Percentiles rank a stretch among this genome's conserved stretches.
phyloP scores from a whole-genome alignment of 306 rosid species.

The Crataegus laevigata region DNA sequence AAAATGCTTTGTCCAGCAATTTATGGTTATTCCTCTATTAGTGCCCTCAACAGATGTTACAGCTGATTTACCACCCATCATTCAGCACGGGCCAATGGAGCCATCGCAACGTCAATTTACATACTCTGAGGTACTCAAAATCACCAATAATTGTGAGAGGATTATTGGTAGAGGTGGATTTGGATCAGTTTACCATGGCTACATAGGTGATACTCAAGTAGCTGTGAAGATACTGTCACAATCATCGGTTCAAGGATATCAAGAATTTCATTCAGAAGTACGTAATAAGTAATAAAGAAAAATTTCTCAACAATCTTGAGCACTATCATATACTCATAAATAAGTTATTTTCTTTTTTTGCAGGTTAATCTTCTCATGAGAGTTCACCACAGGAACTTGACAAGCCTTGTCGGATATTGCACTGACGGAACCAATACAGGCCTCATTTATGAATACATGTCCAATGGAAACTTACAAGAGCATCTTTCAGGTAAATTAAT shows the following conservation, averaged over 20 bases:
- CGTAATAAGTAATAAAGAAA: neutral
- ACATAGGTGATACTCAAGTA: slow-evolving; percentile 21
- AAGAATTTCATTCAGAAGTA: slow-evolving; percentile 38
- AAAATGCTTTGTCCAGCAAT: neutral
- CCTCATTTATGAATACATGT: slow-evolving; percentile 30
- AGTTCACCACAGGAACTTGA: slow-evolving; percentile 48
- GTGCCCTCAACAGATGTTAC: neutral
- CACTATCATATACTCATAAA: neutral
- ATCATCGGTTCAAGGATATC: slow-evolving; percentile 25
- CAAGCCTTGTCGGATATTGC: slow-evolving; percentile 38
- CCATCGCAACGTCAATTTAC: slow-evolving; percentile 14
- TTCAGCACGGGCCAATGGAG: neutral
- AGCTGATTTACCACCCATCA: neutral
- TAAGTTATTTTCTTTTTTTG: neutral
- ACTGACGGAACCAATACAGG: slow-evolving; percentile 18
- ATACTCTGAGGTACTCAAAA: slow-evolving; percentile 22
- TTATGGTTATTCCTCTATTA: neutral
- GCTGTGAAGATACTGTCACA: slow-evolving; percentile 42
- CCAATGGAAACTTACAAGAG: slow-evolving; percentile 24
- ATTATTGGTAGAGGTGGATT: slow-evolving; percentile 41
- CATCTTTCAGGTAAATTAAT: slow-evolving; percentile 1
- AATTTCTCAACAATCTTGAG: neutral
- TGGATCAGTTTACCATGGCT: slow-evolving; percentile 40
- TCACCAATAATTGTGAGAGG: slow-evolving; percentile 35
- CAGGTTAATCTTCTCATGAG: slow-evolving; percentile 44